Conservation (phyloP, 2,329 filamentous ascomycete genomes). For the Cladosporium austrohemisphaericum region DNA sequence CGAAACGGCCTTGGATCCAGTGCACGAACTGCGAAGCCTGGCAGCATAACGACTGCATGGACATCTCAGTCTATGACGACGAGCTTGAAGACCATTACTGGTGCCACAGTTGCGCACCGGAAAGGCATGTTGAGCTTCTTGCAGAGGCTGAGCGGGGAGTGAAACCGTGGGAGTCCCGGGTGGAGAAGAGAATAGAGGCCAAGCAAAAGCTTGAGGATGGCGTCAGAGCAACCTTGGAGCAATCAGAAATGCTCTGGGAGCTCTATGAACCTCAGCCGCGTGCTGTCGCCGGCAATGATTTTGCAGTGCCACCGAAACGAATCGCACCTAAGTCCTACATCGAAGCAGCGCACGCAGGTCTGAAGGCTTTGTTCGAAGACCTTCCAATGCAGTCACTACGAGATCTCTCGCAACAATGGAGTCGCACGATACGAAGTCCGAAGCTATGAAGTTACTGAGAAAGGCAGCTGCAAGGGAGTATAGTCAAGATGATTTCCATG, state of each 20-base stretch:
- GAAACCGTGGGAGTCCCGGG: conserved; percentile 68
- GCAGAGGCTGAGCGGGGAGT: conserved; percentile 74
- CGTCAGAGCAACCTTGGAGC: background rate
- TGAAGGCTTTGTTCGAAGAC: background rate
- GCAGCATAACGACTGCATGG: conserved; percentile 97
- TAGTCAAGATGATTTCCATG: background rate
- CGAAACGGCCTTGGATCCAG: conserved; percentile 88
- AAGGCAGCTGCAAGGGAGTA: background rate
- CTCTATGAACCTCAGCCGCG: background rate
- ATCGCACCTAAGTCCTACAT: background rate
- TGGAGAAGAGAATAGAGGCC: conserved; percentile 14
- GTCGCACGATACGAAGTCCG: background rate
- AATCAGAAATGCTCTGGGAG: background rate
- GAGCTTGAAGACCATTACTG: conserved; percentile 81
- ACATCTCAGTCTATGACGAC: conserved; percentile 66
- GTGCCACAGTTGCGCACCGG: conserved; percentile 83
- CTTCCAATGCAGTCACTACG: background rate
- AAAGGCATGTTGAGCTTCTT: conserved; percentile 76
- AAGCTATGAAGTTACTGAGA: background rate
- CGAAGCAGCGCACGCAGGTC: background rate
- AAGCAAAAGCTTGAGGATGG: background rate
- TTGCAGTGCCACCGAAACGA: background rate
- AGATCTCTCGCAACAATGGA: background rate
- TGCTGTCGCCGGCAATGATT: background rate
- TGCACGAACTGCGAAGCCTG: conserved; percentile 89